phyloP scores from a whole-genome alignment of 257 asterid genomes.

The Scutellaria baicalensis region DNA sequence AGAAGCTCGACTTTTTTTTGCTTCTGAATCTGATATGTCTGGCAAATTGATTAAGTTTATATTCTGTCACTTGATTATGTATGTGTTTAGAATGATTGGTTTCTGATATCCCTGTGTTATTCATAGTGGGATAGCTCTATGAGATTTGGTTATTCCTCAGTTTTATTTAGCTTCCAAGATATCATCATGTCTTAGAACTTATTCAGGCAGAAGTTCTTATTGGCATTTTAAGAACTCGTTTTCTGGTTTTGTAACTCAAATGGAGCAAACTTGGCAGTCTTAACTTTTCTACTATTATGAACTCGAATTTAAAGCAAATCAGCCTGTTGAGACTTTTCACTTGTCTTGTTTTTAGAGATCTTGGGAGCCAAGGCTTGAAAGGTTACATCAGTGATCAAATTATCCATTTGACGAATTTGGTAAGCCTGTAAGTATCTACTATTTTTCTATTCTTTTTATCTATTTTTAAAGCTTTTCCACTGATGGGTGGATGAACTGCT shows the following conservation, averaged over 20 bases:
- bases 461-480: not conserved
- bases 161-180: not conserved
- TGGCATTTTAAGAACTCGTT: not conserved
- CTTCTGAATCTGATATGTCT: not conserved
- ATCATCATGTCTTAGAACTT: not conserved
- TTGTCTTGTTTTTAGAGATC: constrained; percentile 53
- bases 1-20: not conserved
- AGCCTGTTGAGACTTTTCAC: not conserved
- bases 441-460: not conserved
- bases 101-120: not conserved
- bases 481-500: constrained; percentile 6
- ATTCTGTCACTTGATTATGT: not conserved
- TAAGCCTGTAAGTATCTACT: constrained; percentile 80
- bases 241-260: not conserved
- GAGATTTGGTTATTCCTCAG: not conserved
- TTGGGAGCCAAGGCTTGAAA: constrained; percentile 91
- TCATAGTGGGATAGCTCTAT: not conserved
- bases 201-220: not conserved
- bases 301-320: not conserved
- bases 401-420: constrained; percentile 71
- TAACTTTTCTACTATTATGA: not conserved
- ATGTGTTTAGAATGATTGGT: no score
- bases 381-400: constrained; percentile 75
- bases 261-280: not conserved
- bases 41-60: not conserved